phyloP scores from a whole-genome alignment of 305 asterid species.

The Solanum hybrid region DNA sequence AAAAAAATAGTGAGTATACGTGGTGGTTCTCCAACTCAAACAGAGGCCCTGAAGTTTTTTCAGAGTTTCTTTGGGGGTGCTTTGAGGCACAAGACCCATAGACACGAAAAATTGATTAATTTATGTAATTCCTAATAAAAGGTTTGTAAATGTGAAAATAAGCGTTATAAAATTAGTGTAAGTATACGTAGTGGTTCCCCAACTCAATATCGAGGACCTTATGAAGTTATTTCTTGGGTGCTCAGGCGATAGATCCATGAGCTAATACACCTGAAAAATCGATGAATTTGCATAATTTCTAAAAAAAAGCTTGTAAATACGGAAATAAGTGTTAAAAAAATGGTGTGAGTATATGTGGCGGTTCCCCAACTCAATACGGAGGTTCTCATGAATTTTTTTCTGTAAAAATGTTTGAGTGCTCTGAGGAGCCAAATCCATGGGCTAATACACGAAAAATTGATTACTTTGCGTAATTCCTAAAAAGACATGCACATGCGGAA shows the following conservation, averaged over 20 bases:
- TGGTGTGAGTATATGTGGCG: background rate
- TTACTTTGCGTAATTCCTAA: background rate
- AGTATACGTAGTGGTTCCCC: background rate
- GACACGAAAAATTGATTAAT: background rate
- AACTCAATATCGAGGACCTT: background rate
- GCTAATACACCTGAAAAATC: background rate
- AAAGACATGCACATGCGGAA: background rate
- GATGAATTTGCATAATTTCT: too few species aligned
- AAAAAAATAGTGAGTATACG: background rate
- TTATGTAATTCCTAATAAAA: background rate
- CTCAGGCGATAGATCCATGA: background rate
- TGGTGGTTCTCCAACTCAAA: background rate
- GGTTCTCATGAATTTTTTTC: background rate
- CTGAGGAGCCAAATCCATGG: background rate
- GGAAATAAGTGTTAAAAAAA: too few species aligned
- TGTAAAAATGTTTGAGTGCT: background rate
- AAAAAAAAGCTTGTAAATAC: too few species aligned
- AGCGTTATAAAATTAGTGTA: background rate
- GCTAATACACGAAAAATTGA: background rate
- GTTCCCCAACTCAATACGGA: background rate
- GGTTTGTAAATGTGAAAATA: background rate
- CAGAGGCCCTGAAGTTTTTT: background rate
- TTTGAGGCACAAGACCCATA: background rate
- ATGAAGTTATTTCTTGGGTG: background rate
- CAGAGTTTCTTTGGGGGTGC: background rate